phyloP scores from a whole-genome alignment of 352 stramenopile species.

The Phytophthora ohioensis region DNA sequence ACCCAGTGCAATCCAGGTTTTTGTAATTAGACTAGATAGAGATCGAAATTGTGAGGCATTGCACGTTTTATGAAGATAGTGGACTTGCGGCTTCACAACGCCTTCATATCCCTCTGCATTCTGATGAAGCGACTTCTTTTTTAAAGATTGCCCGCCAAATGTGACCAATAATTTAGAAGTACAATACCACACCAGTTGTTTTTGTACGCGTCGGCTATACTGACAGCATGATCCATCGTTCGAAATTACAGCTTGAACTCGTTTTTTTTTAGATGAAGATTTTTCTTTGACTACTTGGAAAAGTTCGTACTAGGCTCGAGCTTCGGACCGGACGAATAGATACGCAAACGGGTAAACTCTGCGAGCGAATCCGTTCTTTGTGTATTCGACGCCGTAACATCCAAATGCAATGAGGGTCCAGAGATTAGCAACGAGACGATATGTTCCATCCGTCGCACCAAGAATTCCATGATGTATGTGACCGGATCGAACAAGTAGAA shows the following conservation, averaged over 20 bases:
- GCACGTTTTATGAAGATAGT: not conserved
- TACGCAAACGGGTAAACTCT: not conserved
- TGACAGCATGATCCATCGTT: slow-evolving; percentile 1
- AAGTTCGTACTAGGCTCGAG: not conserved
- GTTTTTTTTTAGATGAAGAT: not conserved
- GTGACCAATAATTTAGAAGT: not conserved
- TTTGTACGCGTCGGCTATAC: not conserved
- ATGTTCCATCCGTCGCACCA: not conserved
- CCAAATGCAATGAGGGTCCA: slow-evolving; percentile 6
- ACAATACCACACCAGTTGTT: not conserved
- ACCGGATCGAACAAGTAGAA: too few relatives aligned
- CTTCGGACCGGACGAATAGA: not conserved
- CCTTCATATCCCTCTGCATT: not conserved
- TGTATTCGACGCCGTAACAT: not conserved
- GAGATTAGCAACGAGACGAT: not conserved
- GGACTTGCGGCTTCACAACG: not conserved
- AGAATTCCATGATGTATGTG: not conserved
- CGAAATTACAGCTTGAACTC: not conserved
- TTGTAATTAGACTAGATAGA: not conserved
- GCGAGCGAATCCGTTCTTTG: not conserved
- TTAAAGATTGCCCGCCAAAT: not conserved
- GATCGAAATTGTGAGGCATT: not conserved
- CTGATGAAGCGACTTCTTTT: not conserved
- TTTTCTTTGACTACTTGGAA: slow-evolving; percentile 3
- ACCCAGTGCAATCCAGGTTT: not conserved